phyloP scores from a whole-genome alignment of 148 eudicot species.

The Dysphania ambrosioides region DNA sequence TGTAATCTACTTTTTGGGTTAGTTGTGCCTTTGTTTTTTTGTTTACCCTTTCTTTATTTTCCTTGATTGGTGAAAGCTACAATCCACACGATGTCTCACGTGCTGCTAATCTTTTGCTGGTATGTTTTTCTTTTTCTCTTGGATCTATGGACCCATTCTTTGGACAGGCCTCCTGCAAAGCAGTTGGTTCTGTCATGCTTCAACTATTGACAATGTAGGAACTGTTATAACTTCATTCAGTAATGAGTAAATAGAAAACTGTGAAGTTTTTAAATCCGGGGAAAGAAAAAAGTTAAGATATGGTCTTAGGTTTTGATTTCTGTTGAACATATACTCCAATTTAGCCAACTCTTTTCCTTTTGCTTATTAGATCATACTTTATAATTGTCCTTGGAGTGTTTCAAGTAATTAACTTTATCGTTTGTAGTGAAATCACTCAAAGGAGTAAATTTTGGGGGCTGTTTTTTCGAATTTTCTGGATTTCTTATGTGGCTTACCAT shows the following conservation, averaged over 20 bases:
- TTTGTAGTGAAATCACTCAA: neutral
- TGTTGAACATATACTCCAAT: neutral
- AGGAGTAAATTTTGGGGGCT: neutral
- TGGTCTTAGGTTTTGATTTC: neutral
- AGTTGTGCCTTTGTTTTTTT: no score
- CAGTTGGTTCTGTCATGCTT: neutral
- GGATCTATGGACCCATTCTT: neutral
- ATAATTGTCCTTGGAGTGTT: neutral
- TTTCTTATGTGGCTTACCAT: no score
- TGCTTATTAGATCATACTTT: neutral
- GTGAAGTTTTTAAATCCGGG: neutral
- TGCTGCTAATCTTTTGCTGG: slow-evolving; percentile 88
- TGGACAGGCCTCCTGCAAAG: neutral
- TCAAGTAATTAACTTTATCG: neutral
- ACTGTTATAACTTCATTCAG: neutral
- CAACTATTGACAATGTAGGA: neutral
- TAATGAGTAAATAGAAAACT: neutral
- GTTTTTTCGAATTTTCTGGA: no score
- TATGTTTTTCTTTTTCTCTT: slow-evolving; percentile 23
- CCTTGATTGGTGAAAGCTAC: slow-evolving; percentile 76
- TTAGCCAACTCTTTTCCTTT: neutral
- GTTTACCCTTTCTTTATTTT: slow-evolving; percentile 4
- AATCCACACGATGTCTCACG: slow-evolving; percentile 92
- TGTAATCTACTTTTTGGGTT: no score
- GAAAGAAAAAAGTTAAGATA: neutral